These are phyloP conservation scores for Cucurbitaria berberidis DNA, from an alignment of 2,329 filamentous ascomycete genomes.

Conservation along the genomic window DNA sequence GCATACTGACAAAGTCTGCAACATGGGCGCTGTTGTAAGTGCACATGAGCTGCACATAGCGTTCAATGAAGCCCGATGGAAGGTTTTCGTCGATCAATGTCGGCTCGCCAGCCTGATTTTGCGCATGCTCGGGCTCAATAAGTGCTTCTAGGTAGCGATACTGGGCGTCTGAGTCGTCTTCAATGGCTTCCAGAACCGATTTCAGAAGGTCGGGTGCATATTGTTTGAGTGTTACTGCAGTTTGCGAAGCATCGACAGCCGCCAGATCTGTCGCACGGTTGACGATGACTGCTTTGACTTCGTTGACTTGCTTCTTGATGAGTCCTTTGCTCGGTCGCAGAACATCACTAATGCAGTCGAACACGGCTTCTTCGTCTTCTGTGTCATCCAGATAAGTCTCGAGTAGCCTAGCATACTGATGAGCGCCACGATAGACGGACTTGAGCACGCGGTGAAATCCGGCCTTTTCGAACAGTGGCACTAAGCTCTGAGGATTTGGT, in stretches of 20 bases:
- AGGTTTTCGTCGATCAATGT: slow-evolving; percentile 28
- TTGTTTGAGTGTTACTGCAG: slow-evolving; percentile 69
- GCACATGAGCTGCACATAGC: slow-evolving; percentile 91
- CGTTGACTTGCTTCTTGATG: slow-evolving; percentile 71
- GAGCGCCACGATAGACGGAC: slow-evolving; percentile 80
- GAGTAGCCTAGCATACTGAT: slow-evolving; percentile 78
- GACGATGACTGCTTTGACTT: slow-evolving; percentile 72
- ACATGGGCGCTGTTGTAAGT: slow-evolving; percentile 81
- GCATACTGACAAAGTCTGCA: slow-evolving; percentile 77
- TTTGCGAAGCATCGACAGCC: slow-evolving; percentile 67
- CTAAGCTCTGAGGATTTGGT: slow-evolving; percentile 75
- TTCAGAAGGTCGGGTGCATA: slow-evolving; percentile 70
- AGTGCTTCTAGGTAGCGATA: slow-evolving; percentile 79
- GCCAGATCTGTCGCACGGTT: slow-evolving; percentile 71
- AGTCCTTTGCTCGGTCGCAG: slow-evolving; percentile 69
- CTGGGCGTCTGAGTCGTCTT: slow-evolving; percentile 68
- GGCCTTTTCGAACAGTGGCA: slow-evolving; percentile 78
- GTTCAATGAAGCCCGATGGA: slow-evolving; percentile 71
- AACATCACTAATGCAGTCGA: slow-evolving; percentile 78
- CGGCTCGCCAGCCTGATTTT: slow-evolving; percentile 5
- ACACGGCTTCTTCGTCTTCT: slow-evolving; percentile 75
- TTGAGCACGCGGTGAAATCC: slow-evolving; percentile 92
- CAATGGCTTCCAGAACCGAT: slow-evolving; percentile 67
- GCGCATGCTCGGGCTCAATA: slow-evolving; percentile 64
- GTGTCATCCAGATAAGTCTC: slow-evolving; percentile 84